phyloP scores from a whole-genome alignment of 495 filamentous ascomycete genomes.

The Talaromyces trachyspermus region DNA sequence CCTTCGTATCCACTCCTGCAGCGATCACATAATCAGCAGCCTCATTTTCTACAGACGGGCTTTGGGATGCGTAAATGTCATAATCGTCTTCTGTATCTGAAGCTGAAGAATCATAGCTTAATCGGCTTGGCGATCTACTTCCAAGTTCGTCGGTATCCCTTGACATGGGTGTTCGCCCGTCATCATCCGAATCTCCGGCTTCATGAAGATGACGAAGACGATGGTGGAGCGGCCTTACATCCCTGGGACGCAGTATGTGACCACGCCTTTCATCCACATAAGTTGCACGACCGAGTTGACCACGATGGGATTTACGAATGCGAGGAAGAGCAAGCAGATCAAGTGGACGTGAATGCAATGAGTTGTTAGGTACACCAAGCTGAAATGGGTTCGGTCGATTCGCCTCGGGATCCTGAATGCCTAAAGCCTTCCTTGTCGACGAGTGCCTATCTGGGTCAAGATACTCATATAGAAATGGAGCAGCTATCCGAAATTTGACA shows the following conservation, averaged over 20 bases:
- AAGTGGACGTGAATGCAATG: slow-evolving; percentile 31
- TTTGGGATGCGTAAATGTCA: not conserved
- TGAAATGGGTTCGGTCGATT: slow-evolving; percentile 40
- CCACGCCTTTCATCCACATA: slow-evolving; percentile 75
- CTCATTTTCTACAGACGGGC: not conserved
- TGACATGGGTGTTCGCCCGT: slow-evolving; percentile 48
- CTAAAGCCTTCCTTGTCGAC: slow-evolving; percentile 65
- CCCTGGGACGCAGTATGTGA: slow-evolving; percentile 42
- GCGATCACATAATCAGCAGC: not conserved
- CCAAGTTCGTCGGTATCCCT: slow-evolving; percentile 77
- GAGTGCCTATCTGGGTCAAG: slow-evolving; percentile 75
- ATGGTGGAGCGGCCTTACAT: slow-evolving; percentile 51
- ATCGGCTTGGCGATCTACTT: slow-evolving; percentile 70
- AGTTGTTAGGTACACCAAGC: slow-evolving; percentile 26
- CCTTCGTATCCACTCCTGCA: slow-evolving; percentile 2
- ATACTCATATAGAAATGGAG: slow-evolving; percentile 71
- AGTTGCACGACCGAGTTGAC: slow-evolving; percentile 54
- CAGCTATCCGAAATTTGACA: slow-evolving; percentile 75
- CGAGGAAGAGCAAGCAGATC: slow-evolving; percentile 62
- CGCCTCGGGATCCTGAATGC: slow-evolving; percentile 63
- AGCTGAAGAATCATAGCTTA: slow-evolving; percentile 59
- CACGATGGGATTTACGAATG: slow-evolving; percentile 58
- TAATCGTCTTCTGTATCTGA: slow-evolving; percentile 57
- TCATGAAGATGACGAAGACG: slow-evolving; percentile 48
- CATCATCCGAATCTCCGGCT: slow-evolving; percentile 57